Conservation (phyloP, 768 basidiomycete species). For the Galerina sulciceps region DNA sequence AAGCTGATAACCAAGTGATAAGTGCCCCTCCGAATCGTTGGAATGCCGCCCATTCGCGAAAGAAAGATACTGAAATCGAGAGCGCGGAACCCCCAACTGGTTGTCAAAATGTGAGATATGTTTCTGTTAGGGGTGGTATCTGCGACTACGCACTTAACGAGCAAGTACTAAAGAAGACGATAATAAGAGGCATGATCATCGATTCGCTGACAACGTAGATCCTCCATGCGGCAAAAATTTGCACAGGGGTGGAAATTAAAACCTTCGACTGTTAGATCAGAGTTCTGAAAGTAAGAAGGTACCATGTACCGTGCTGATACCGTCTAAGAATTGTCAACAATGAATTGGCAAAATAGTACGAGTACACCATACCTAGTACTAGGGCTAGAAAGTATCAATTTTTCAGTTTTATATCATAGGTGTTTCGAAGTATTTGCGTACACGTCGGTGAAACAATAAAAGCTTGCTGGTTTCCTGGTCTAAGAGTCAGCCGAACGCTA, state of each 20-base stretch:
- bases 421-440: conserved; percentile 14
- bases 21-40: conserved; percentile 23
- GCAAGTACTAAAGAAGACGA: conserved; percentile 29
- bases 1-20: conserved; percentile 47
- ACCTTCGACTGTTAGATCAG: conserved; percentile 25
- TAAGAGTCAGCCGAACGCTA: neutral
- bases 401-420: neutral
- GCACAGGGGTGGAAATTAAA: conserved; percentile 42
- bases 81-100: conserved; percentile 9
- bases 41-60: conserved; percentile 5
- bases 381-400: conserved; percentile 1
- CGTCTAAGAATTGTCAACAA: neutral
- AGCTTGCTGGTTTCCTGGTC: conserved; percentile 20
- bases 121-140: no score
- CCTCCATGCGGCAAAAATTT: conserved; percentile 46
- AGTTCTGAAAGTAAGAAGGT: neutral
- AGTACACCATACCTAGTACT: neutral
- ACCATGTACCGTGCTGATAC: conserved; percentile 4
- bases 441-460: conserved; percentile 30
- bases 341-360: neutral
- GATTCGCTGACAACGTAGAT: conserved; percentile 37
- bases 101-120: neutral
- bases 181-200: conserved; percentile 27
- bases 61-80: neutral
- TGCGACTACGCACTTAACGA: conserved; percentile 32